Base-by-base conservation (phyloP, 306 rosid genomes). In the Leucaena leucocephala region DNA sequence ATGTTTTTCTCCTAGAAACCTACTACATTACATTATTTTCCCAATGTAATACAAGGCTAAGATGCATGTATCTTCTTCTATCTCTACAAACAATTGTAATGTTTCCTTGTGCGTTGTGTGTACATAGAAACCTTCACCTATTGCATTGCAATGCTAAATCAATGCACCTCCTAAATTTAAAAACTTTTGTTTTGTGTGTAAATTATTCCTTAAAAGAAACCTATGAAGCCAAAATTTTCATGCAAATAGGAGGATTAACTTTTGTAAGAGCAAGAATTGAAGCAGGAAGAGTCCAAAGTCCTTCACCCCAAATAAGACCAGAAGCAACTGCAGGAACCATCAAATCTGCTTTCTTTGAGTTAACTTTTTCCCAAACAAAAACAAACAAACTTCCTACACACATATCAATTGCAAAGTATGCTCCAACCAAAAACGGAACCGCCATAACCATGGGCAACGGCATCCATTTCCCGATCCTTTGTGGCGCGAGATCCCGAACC, bases 361-460 rank as follows among this genome's bases (percentile, higher is more conserved):
- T 79, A 16, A 94, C 14, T 83, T 81, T 91, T 72, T 83, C 83
- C 95, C 90, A 88, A 72, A 80, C 68, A 54, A 91, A 94, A 74
- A 92, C 97, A 40, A 89, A 68, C 71, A 91, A 40, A 68, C 84
- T 92, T 58, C 98, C 93, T 2, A 83, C 12, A 42, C 89, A 86
- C 98, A 94, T 94, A 64, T 92, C 98, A 38, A 92, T 91, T 11
- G 97, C 92, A 35, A 92, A 94, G 81, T 92, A 92, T 14, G 90
- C 97, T 15, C 98, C 98, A 1, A 94, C 98, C 50, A 94, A 80
- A 76, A 94, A 94, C 9, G 98, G 98, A 11, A 89, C 93, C 0
- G 92, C 98, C 97, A 94, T 91, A 15, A 94, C 98, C 97, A 94
- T 88, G 1, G 97, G 97, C 59, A 94, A 81, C 2, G 98, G 98